Base-by-base conservation (phyloP, 1,284 basidiomycete genomes). In the Cryptococcus deneoformans region DNA sequence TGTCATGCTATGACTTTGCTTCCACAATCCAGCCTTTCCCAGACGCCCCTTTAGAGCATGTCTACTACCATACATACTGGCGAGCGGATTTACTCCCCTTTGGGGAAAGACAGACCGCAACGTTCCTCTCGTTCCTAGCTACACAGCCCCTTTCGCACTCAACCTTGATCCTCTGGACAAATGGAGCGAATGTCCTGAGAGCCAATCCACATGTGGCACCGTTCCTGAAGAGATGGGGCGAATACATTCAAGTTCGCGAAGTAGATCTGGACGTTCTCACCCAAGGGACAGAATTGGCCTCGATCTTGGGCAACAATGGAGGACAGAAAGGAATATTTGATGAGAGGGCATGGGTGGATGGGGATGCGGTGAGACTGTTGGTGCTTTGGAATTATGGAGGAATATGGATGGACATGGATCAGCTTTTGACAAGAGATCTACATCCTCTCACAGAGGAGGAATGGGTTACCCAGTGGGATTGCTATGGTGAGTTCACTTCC, bases 401-500 rank as follows among this genome's bases (percentile, higher is more conserved):
- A 2, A 83, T 92, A 38, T 97, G 93, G 93, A 83, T 95, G 59
- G 92, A 97, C 73, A 95, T 96, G 90, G 93, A 96, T 77, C 88
- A 88, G 64, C 81, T 97, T 56, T 76, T 95, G 60, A 92, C 90
- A 46, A 80, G 92, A 52, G 88, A 91, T 76, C 79, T 96, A 24
- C 81, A 86, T 5, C 89, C 91, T 5, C 79, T 96, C 55, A 79
- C 88, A 6, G 92, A 95, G 75, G 88, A 89, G 69, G 93, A 97
- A 75, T 97, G 92, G 74, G 89, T 96, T 14, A 92, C 88, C 1
- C 91, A 95, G 73, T 95, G 92, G 93, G 93, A 96, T 71, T 96
- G 92, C 73, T 94, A 93, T 71, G 90, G 91, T 92, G 71, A 61
- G 86, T 78, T 29, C 20, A 29, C 29, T 5, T 29, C 14, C 20